Conservation (phyloP, 768 basidiomycete genomes). For the Amanita phalloides region DNA sequence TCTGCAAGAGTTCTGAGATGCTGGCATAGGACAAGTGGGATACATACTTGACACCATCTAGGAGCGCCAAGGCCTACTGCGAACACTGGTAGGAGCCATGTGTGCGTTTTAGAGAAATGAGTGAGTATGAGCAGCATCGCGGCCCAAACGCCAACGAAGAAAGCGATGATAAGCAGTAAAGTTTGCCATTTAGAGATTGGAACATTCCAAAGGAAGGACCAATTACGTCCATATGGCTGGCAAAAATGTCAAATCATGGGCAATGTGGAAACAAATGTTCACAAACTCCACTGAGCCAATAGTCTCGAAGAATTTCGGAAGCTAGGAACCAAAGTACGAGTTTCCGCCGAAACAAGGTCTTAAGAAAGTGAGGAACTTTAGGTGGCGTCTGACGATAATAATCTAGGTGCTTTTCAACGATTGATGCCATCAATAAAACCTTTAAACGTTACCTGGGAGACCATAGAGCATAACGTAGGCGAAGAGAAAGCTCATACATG, state of each 20-base stretch:
- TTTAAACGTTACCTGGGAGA: slow-evolving; percentile 53
- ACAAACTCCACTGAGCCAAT: slow-evolving; percentile 81
- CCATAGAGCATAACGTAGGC: slow-evolving; percentile 80
- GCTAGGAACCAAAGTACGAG: slow-evolving; percentile 93
- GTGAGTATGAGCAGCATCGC: slow-evolving; percentile 64
- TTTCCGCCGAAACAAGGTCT: slow-evolving; percentile 82
- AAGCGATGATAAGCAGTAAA: slow-evolving; percentile 63
- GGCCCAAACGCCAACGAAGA: slow-evolving; percentile 88
- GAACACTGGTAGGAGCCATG: slow-evolving; percentile 91
- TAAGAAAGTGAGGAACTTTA: slow-evolving; percentile 88
- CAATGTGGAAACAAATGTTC: neutral
- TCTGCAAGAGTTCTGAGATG: slow-evolving; percentile 22
- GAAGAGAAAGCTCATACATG: slow-evolving; percentile 65
- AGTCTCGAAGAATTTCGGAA: slow-evolving; percentile 85
- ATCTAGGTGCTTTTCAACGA: slow-evolving; percentile 30
- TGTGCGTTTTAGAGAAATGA: slow-evolving; percentile 86
- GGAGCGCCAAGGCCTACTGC: slow-evolving; percentile 92
- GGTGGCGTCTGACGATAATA: slow-evolving; percentile 91
- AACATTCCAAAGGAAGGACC: slow-evolving; percentile 87
- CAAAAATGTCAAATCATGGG: slow-evolving; percentile 7
- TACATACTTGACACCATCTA: slow-evolving; percentile 79
- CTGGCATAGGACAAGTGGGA: neutral
- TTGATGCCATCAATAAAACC: neutral
- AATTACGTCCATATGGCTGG: slow-evolving; percentile 88
- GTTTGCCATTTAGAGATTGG: slow-evolving; percentile 78